These are phyloP conservation scores for Noccaea bulbosa DNA, from an alignment of 345 rosid species.

Conservation along the genomic window DNA sequence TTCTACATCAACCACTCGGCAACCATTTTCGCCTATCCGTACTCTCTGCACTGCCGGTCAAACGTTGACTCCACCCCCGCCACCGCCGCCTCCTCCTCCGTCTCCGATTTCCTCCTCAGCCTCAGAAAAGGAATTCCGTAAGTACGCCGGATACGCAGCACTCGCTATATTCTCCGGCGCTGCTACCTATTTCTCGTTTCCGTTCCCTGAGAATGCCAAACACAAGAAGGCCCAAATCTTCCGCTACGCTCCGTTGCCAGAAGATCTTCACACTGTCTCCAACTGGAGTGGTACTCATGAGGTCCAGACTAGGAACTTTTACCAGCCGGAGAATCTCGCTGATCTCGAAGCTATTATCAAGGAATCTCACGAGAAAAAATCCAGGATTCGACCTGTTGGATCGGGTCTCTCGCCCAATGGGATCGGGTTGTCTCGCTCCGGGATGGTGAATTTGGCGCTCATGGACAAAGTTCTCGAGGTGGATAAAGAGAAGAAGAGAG, in stretches of 20 bases:
- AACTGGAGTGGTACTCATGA: slow-evolving; percentile 99
- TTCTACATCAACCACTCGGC: slow-evolving; percentile 33
- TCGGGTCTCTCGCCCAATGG: slow-evolving; percentile 95
- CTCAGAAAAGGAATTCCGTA: slow-evolving; percentile 71
- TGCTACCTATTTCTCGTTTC: slow-evolving; percentile 92
- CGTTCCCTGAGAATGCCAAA: slow-evolving; percentile 72
- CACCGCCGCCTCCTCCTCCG: slow-evolving; percentile 42
- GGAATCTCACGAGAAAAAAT: slow-evolving; percentile 59
- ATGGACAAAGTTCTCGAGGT: slow-evolving; percentile 87
- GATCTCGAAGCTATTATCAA: slow-evolving; percentile 71
- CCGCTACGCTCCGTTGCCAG: slow-evolving; percentile 90
- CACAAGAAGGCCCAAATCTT: slow-evolving; percentile 92
- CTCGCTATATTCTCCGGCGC: slow-evolving; percentile 75
- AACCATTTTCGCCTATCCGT: slow-evolving; percentile 45
- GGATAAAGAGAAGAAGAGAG: slow-evolving; percentile 80
- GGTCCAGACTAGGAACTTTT: slow-evolving; percentile 86
- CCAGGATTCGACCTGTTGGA: slow-evolving; percentile 85
- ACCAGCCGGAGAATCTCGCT: slow-evolving; percentile 76
- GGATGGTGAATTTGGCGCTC: slow-evolving; percentile 88
- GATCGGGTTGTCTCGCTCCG: slow-evolving; percentile 80
- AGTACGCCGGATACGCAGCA: slow-evolving; percentile 84
- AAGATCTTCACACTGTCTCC: slow-evolving; percentile 91
- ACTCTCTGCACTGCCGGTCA: slow-evolving; percentile 43
- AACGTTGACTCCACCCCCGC: slow-evolving; percentile 44
- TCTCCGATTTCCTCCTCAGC: slow-evolving; percentile 51